Evolutionary conservation across 73 alveolate species (phyloP).

Genomic region (Stentor coeruleus): DNA sequence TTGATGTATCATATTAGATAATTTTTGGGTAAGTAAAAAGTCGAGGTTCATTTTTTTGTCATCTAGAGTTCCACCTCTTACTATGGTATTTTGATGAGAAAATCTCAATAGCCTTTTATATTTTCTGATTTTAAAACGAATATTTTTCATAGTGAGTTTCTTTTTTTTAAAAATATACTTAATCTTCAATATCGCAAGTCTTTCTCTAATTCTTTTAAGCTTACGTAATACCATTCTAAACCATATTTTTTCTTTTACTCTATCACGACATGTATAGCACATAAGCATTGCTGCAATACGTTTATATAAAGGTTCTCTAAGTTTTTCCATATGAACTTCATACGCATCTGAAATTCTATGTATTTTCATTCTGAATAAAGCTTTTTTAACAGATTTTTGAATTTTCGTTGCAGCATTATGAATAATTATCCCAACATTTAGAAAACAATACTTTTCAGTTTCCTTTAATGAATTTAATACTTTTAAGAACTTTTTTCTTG

Average conservation of each 20-base stretch:
- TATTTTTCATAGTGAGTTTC: neutral
- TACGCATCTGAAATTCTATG: neutral
- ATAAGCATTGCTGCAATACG: neutral
- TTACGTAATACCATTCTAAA: too few species aligned
- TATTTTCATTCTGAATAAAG: too few species aligned
- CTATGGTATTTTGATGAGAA: neutral
- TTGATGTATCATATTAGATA: too few species aligned
- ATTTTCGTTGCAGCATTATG: neutral
- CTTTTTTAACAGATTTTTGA: neutral
- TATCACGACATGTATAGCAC: neutral
- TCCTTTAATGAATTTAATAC: too few species aligned
- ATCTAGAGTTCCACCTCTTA: neutral
- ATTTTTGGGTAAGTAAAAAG: too few species aligned
- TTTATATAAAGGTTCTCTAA: neutral
- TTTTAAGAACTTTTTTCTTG: too few species aligned
- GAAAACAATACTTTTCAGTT: neutral
- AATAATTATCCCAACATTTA: neutral
- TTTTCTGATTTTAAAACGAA: neutral
- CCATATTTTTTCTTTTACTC: neutral
- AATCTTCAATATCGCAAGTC: neutral
- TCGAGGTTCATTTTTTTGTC: neutral
- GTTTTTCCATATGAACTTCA: neutral
- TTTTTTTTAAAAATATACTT: neutral
- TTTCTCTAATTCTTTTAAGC: neutral
- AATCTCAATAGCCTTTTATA: neutral